Evolutionary conservation across 2,329 filamentous ascomycete species (phyloP), one percentile per base, ranked within the genome.

Genomic region (Scortechinia acanthostroma): DNA sequence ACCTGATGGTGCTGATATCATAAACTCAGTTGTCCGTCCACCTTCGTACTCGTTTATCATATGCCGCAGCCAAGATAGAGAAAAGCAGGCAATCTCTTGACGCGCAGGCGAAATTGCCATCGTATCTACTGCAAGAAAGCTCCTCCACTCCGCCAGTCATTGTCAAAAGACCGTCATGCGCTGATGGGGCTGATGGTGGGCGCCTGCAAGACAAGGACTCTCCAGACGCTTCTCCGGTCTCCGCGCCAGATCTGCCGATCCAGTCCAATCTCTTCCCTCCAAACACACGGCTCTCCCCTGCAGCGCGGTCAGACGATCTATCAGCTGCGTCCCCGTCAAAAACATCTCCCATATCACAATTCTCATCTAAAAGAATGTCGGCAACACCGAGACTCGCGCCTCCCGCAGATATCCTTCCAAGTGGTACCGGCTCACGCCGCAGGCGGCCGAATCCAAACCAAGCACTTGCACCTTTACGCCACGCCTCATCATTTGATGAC

Each of bases 31-130:
- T 40, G 35, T 40, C 35, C 20, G 35, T 40, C 10, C 35, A 40
- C 6, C 10, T 40, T 19, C 35, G 35, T 6, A 40, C 35, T 13
- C 35, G 35, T 13, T 19, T 40, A 10, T 40, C 35, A 17, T 19
- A 40, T 40, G 35, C 35, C 6, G 35, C 35, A 40, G 35, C 35
- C 17, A 40, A 40, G 17, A 19, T 40, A 6, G 35, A 40, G 35
- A 40, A 40, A 19, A 13, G 6, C 17, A 13, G 17, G 6, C 35
- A 40, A 40, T 30, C 25, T 30, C 25, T 10, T 10, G 25, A 30
- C 25, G 10, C n/a, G 25, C 25, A n/a, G 10, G n/a, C 10, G 10
- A 30, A 30, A 30, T 10, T 10, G 10, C 25, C 25, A 30, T 30
- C n/a, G 25, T n/a, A 30, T 30, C 10, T 30, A n/a, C 25, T 30